A percentile compares a stretch with the other conserved stretches of the same genome.
phyloP scores from a whole-genome alignment of 257 asterid species.

The Salvia hispanica region DNA sequence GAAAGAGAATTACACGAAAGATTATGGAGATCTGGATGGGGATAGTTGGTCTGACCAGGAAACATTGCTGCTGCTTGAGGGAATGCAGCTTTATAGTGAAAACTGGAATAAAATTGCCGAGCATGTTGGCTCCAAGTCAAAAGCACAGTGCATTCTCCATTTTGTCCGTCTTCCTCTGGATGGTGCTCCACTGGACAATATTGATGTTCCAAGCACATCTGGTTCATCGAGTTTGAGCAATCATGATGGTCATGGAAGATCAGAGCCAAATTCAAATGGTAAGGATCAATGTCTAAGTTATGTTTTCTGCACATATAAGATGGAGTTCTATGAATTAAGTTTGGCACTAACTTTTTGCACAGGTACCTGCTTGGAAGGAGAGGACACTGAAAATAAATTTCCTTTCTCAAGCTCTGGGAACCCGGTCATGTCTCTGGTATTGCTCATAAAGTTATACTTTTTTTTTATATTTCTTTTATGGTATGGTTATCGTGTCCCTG shows the following conservation, averaged over 20 bases:
- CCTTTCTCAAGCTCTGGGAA: conserved; percentile 75
- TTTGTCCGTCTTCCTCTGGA: conserved; percentile 77
- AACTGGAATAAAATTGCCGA: conserved; percentile 89
- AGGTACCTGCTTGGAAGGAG: conserved; percentile 54
- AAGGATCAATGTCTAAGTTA: conserved; percentile 33
- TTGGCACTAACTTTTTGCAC: conserved; percentile 34
- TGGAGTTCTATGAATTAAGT: conserved; percentile 22
- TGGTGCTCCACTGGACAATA: conserved; percentile 40
- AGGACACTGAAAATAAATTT: conserved; percentile 57
- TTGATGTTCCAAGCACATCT: conserved; percentile 55
- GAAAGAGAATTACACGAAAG: conserved; percentile 66
- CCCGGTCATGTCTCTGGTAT: conserved; percentile 90
- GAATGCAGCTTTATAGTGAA: conserved; percentile 74
- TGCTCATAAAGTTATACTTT: conserved; percentile 27
- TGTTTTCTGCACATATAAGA: conserved; percentile 12
- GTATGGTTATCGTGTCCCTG: conserved; percentile 14
- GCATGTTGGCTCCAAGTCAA: conserved; percentile 94
- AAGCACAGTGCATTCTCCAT: conserved; percentile 89
- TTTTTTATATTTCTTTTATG: neutral
- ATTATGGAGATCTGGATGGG: conserved; percentile 70
- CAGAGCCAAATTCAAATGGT: conserved; percentile 62
- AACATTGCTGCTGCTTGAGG: conserved; percentile 85
- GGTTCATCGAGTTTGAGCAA: conserved; percentile 44
- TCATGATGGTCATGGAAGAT: conserved; percentile 44
- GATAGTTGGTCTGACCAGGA: conserved; percentile 94